A percentile compares a stretch with the other conserved stretches of the same genome.
Evolutionary conservation across 495 filamentous ascomycete species (phyloP).

Genomic region (Filosporella fistucella): DNA sequence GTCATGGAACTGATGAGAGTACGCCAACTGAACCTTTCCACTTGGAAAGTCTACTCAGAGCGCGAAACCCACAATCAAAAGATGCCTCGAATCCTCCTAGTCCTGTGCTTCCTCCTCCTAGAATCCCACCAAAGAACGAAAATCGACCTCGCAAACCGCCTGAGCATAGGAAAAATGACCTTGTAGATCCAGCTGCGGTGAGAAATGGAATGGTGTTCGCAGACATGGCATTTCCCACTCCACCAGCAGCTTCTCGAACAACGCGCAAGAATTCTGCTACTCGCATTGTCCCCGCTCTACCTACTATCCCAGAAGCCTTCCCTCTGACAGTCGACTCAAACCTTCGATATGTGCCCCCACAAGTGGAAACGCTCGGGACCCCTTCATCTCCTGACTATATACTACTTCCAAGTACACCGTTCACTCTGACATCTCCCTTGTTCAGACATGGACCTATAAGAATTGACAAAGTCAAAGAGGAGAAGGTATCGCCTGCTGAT

Average conservation of each 20-base stretch:
- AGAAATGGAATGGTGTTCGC: conserved; percentile 14
- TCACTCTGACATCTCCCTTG: conserved; percentile 31
- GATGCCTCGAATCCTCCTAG: not conserved
- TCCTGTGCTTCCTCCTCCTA: conserved; percentile 10
- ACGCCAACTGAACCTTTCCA: conserved; percentile 22
- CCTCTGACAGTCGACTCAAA: conserved; percentile 16
- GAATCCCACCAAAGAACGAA: conserved; percentile 2
- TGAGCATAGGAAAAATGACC: not conserved
- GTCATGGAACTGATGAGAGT: conserved; percentile 5
- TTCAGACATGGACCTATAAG: conserved; percentile 47
- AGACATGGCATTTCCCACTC: conserved; percentile 25
- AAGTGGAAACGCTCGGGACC: not conserved
- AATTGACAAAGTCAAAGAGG: conserved; percentile 20
- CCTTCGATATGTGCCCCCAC: not conserved
- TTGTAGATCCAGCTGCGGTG: too few species aligned
- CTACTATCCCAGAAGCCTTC: conserved; percentile 39
- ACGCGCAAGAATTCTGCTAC: conserved; percentile 8
- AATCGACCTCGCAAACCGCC: not conserved
- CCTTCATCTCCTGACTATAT: not conserved
- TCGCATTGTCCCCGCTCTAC: conserved; percentile 24
- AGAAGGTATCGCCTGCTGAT: not conserved
- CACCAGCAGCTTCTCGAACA: conserved; percentile 25
- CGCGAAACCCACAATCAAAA: not conserved
- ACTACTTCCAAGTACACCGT: conserved; percentile 36
- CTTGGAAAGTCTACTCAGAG: conserved; percentile 11